phyloP scores from a whole-genome alignment of 202 grass and related monocot species.

The Carex sylvatica region DNA sequence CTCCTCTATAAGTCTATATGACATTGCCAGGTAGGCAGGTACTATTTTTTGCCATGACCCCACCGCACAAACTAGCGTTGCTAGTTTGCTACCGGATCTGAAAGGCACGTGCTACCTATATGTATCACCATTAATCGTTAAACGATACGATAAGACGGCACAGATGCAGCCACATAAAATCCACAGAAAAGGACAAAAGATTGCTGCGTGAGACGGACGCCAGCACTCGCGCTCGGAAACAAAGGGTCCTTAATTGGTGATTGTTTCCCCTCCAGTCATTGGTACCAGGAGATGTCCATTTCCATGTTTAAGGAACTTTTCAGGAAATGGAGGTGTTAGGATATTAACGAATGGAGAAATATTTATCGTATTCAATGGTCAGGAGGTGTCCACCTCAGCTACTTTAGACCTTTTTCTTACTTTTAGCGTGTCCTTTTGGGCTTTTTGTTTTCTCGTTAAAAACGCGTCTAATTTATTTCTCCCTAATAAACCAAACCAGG shows the following conservation, averaged over 20 bases:
- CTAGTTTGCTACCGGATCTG: background rate
- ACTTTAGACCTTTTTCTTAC: constrained; percentile 1
- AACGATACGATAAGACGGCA: background rate
- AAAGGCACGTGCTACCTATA: background rate
- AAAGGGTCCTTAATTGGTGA: constrained; percentile 16
- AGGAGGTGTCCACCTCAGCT: constrained; percentile 12
- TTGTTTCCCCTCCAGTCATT: background rate
- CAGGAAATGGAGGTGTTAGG: background rate
- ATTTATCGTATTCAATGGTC: background rate
- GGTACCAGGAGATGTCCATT: background rate
- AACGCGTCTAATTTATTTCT: constrained; percentile 16
- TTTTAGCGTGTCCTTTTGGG: constrained; percentile 4
- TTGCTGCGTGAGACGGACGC: constrained; percentile 29
- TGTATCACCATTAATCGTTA: background rate
- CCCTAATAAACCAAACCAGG: background rate
- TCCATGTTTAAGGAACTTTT: background rate
- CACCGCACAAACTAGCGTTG: background rate
- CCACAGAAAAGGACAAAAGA: background rate
- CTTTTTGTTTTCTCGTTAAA: constrained; percentile 11
- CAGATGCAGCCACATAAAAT: background rate
- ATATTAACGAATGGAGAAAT: background rate
- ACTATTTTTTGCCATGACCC: background rate
- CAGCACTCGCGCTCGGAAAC: constrained; percentile 19
- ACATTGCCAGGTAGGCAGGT: background rate
- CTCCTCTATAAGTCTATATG: background rate